Conservation (phyloP, 2,329 filamentous ascomycete genomes). For the Colletotrichum acutatum region DNA sequence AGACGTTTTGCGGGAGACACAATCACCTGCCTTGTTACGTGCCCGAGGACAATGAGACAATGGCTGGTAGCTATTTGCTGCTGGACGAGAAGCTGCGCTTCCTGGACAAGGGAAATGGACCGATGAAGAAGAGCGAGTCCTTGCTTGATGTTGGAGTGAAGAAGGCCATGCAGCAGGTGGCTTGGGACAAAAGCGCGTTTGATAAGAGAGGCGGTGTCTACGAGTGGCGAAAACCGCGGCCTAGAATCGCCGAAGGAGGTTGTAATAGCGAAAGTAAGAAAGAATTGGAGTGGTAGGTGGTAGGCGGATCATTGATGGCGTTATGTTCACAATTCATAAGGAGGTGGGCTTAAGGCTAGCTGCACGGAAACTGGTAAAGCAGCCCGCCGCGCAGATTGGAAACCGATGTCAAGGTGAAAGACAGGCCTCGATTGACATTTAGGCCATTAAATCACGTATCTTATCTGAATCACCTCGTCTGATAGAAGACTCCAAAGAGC, state of each 20-base stretch:
- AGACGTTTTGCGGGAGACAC: conserved; percentile 57
- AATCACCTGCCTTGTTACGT: conserved; percentile 53
- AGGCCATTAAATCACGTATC: no score
- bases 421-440: no score
- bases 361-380: no score
- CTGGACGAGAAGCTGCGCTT: conserved; percentile 64
- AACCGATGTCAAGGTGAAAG: no score
- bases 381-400: no score
- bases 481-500: no score
- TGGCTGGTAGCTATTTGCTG: conserved; percentile 62
- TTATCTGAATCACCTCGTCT: no score
- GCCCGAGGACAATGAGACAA: conserved; percentile 60
- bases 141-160: conserved; percentile 60
- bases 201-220: conserved; percentile 58
- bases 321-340: not conserved
- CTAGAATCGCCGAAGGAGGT: not conserved
- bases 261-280: not conserved
- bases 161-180: conserved; percentile 54
- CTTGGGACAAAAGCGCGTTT: conserved; percentile 59
- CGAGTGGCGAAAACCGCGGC: conserved; percentile 52
- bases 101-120: conserved; percentile 54
- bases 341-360: no score
- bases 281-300: not conserved
- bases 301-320: not conserved
- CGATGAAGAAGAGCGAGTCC: conserved; percentile 42